These are phyloP conservation scores for Nicotiana benthamiana DNA, from an alignment of 257 asterid species.

Conservation along the genomic window DNA sequence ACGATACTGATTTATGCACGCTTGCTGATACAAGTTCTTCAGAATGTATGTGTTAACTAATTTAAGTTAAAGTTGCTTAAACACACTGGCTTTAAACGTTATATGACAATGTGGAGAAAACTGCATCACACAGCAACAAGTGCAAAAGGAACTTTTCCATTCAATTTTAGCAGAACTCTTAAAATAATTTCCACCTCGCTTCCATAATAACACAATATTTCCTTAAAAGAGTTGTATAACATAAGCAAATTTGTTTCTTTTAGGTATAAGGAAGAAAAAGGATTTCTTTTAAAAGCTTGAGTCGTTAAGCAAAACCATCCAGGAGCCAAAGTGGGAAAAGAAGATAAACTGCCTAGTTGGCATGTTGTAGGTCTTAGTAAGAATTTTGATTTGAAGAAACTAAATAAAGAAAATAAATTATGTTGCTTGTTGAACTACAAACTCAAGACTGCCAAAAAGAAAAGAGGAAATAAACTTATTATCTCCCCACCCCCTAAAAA, in stretches of 20 bases:
- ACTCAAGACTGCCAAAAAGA: background rate
- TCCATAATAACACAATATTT: background rate
- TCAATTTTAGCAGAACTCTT: background rate
- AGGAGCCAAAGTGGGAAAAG: background rate
- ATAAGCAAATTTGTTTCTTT: too few species aligned
- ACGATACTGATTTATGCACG: background rate
- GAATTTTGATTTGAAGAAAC: background rate
- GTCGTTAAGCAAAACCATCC: background rate
- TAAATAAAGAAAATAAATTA: background rate
- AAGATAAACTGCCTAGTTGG: background rate
- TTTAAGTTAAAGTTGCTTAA: background rate
- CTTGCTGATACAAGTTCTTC: background rate
- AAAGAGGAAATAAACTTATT: too few species aligned
- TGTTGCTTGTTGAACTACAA: background rate
- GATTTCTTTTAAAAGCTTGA: background rate
- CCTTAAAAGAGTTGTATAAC: background rate
- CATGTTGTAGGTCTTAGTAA: background rate
- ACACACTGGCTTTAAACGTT: background rate
- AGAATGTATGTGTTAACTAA: background rate
- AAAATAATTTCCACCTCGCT: background rate
- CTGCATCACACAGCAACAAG: background rate
- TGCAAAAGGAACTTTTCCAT: background rate
- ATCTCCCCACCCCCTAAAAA: too few species aligned
- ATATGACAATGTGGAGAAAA: background rate
- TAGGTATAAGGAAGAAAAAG: background rate